Conservation (phyloP, 805 yeast species). For the Kodamaea sagamina region DNA sequence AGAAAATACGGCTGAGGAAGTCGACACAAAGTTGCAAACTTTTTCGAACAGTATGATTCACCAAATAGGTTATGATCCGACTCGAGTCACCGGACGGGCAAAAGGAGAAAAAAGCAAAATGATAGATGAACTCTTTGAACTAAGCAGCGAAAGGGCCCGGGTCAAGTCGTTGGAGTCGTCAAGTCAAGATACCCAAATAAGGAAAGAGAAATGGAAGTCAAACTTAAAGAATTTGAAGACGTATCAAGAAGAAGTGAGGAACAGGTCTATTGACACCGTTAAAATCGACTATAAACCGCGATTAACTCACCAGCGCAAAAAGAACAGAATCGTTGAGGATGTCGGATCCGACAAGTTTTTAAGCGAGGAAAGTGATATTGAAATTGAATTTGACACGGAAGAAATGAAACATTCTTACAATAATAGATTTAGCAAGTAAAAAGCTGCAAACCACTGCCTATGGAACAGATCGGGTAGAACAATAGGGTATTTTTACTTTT, state of each 20-base stretch:
- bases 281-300: slow-evolving; percentile 5
- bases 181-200: slow-evolving; percentile 18
- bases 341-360: slow-evolving; percentile 5
- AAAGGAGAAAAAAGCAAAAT: slow-evolving; percentile 13
- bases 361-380: slow-evolving; percentile 30
- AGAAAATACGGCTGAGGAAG: slow-evolving; percentile 15
- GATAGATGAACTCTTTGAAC: slow-evolving; percentile 25
- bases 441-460: not conserved
- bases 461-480: not conserved
- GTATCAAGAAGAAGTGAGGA: slow-evolving; percentile 18
- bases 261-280: slow-evolving; percentile 11
- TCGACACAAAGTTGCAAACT: slow-evolving; percentile 20
- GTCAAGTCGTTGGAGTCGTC: slow-evolving; percentile 20
- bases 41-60: slow-evolving; percentile 32
- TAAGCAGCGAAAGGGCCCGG: slow-evolving; percentile 22
- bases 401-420: slow-evolving; percentile 22
- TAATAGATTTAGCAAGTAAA: slow-evolving; percentile 6
- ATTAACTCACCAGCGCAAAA: slow-evolving; percentile 4
- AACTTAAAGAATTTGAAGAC: slow-evolving; percentile 21
- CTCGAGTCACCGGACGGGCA: slow-evolving; percentile 21
- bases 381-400: slow-evolving; percentile 32
- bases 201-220: slow-evolving; percentile 26
- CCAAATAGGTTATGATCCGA: slow-evolving; percentile 56
- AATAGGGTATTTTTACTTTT: slow-evolving; percentile 4
- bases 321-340: slow-evolving; percentile 12